Conservation (phyloP, 768 basidiomycete genomes). For the Tephrocybe sp. region DNA sequence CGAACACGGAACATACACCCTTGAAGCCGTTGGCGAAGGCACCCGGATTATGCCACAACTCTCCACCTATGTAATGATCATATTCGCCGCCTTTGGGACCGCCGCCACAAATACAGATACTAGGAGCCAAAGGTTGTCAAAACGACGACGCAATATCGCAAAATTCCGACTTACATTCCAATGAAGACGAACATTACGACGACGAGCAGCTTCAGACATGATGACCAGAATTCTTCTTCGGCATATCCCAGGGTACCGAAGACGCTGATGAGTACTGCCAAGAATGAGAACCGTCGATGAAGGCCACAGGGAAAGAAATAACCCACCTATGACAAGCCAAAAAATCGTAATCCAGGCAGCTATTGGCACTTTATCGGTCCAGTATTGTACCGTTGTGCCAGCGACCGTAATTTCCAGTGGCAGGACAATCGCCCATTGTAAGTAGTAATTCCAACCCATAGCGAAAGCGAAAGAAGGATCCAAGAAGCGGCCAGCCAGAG, state of each 20-base stretch:
- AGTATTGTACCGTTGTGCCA: slow-evolving; percentile 41
- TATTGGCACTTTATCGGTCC: slow-evolving; percentile 36
- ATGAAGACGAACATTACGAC: slow-evolving; percentile 46
- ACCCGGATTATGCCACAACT: slow-evolving; percentile 34
- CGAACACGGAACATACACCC: slow-evolving; percentile 44
- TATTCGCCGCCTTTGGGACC: slow-evolving; percentile 35
- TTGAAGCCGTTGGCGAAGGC: slow-evolving; percentile 44
- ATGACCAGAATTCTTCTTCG: slow-evolving; percentile 51
- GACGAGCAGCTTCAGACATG: slow-evolving; percentile 43
- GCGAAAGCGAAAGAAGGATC: slow-evolving; percentile 47
- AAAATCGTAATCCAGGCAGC: slow-evolving; percentile 46
- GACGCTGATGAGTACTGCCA: slow-evolving; percentile 32
- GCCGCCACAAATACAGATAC: slow-evolving; percentile 39
- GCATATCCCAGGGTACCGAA: slow-evolving; percentile 47
- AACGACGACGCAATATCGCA: neutral
- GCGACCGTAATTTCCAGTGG: slow-evolving; percentile 46
- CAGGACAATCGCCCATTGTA: slow-evolving; percentile 44
- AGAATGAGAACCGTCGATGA: neutral
- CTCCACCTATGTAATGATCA: slow-evolving; percentile 35
- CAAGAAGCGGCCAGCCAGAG: slow-evolving; percentile 41
- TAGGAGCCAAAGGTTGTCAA: slow-evolving; percentile 11
- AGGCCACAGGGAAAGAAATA: neutral
- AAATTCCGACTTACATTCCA: slow-evolving; percentile 30
- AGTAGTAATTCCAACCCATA: slow-evolving; percentile 49
- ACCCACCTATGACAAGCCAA: slow-evolving; percentile 35